Evolutionary conservation across 2,329 filamentous ascomycete species (phyloP).

Genomic region (Cucurbitaria berberidis): DNA sequence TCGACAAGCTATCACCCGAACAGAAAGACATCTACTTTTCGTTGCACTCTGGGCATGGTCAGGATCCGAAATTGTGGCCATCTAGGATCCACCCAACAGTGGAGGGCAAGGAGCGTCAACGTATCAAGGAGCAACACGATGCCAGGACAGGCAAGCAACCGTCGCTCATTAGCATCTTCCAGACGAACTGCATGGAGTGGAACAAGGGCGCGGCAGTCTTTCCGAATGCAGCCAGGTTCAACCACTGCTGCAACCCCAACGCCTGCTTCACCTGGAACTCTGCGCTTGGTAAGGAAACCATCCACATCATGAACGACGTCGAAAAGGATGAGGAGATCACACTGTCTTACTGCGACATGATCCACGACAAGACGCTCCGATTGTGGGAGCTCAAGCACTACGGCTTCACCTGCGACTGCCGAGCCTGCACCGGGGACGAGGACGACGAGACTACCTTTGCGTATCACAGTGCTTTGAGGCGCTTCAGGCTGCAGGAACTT

Average conservation of each 20-base stretch:
- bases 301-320: slow-evolving; percentile 46
- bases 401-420: slow-evolving; percentile 47
- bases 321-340: slow-evolving; percentile 47
- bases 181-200: slow-evolving; percentile 51
- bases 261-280: slow-evolving; percentile 47
- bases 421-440: slow-evolving; percentile 42
- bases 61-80: slow-evolving; percentile 38
- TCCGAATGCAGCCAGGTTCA: slow-evolving; percentile 47
- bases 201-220: slow-evolving; percentile 44
- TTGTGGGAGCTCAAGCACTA: slow-evolving; percentile 45
- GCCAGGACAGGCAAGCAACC: slow-evolving; percentile 30
- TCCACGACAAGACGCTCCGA: slow-evolving; percentile 36
- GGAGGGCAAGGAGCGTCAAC: slow-evolving; percentile 18
- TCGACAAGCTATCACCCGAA: slow-evolving; percentile 22
- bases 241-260: slow-evolving; percentile 52
- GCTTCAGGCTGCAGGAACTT: slow-evolving; percentile 42
- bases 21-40: slow-evolving; percentile 34
- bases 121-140: slow-evolving; percentile 41
- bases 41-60: slow-evolving; percentile 36
- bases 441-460: slow-evolving; percentile 35
- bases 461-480: slow-evolving; percentile 37
- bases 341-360: slow-evolving; percentile 47
- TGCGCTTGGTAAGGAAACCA: slow-evolving; percentile 34
- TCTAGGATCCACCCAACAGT: slow-evolving; percentile 31
- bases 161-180: slow-evolving; percentile 46